phyloP scores from a whole-genome alignment of 192 early-diverging fungal genomes.

The Podila verticillata region DNA sequence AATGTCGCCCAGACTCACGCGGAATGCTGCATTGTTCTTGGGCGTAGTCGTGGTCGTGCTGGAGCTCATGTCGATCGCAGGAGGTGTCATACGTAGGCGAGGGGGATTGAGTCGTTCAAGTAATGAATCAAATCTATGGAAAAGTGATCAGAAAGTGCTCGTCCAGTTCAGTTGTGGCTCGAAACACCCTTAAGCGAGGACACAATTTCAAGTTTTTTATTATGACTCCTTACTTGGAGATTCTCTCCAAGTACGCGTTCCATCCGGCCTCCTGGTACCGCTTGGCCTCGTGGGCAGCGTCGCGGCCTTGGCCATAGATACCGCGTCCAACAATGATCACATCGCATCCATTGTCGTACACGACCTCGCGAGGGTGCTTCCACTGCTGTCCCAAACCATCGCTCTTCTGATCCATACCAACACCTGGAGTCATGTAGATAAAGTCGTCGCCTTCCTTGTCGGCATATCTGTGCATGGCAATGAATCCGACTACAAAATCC shows the following conservation, averaged over 20 bases:
- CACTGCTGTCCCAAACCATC: constrained; percentile 97
- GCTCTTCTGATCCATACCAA: constrained; percentile 82
- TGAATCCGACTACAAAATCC: constrained; percentile 97
- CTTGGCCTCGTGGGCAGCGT: constrained; percentile 77
- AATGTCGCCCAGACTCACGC: constrained; percentile 62
- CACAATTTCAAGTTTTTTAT: background rate
- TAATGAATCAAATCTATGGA: background rate
- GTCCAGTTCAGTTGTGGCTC: background rate
- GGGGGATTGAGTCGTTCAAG: background rate
- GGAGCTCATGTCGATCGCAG: constrained; percentile 27
- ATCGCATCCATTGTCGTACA: constrained; percentile 87
- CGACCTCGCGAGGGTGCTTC: constrained; percentile 87
- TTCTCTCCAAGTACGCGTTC: constrained; percentile 83
- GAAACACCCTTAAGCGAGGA: background rate
- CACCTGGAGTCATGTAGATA: constrained; percentile 95
- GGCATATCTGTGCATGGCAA: constrained; percentile 63
- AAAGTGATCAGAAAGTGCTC: background rate
- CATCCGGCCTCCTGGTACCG: constrained; percentile 95
- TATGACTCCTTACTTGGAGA: constrained; percentile 27
- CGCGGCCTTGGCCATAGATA: constrained; percentile 89
- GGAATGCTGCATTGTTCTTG: constrained; percentile 26
- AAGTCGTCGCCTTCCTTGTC: constrained; percentile 82
- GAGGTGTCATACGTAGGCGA: constrained; percentile 24
- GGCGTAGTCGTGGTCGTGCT: constrained; percentile 13
- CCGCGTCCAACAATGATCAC: constrained; percentile 98